Conservation (phyloP, 495 filamentous ascomycete species). For the Rhypophila decipiens region DNA sequence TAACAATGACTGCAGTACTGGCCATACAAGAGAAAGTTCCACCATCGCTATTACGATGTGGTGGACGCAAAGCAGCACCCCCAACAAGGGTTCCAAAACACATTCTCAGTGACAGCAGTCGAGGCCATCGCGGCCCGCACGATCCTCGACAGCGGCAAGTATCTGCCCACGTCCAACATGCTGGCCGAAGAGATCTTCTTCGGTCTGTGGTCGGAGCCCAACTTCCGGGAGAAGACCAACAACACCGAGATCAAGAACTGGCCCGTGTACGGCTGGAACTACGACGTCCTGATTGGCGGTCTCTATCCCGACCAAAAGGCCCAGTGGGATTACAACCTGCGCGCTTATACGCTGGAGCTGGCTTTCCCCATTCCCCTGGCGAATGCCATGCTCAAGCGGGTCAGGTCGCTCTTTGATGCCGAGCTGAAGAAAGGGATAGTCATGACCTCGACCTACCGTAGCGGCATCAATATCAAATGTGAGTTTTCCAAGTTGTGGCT, state of each 20-base stretch:
- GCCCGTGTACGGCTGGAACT: constrained; percentile 48
- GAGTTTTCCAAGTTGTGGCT: background rate
- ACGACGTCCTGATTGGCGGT: constrained; percentile 45
- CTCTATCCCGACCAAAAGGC: constrained; percentile 41
- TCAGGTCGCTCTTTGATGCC: constrained; percentile 39
- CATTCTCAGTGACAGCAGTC: constrained; percentile 40
- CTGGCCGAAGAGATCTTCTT: constrained; percentile 43
- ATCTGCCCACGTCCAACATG: constrained; percentile 42
- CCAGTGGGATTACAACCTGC: constrained; percentile 43
- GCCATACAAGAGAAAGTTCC: constrained; percentile 43
- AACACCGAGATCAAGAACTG: constrained; percentile 31
- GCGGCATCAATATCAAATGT: constrained; percentile 48
- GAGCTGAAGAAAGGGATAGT: constrained; percentile 32
- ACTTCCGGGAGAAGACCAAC: constrained; percentile 46
- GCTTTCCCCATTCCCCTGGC: constrained; percentile 42
- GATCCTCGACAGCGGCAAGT: constrained; percentile 42
- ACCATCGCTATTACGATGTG: constrained; percentile 44
- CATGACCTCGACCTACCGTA: constrained; percentile 45
- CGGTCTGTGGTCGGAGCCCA: constrained; percentile 36
- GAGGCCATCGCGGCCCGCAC: constrained; percentile 35
- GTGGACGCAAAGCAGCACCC: constrained; percentile 30
- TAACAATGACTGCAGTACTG: constrained; percentile 33
- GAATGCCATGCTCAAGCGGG: constrained; percentile 41
- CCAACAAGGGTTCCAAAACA: constrained; percentile 46
- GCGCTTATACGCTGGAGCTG: constrained; percentile 41